Conservation (phyloP, 2,329 filamentous ascomycete species). For the Neurospora sp. region DNA sequence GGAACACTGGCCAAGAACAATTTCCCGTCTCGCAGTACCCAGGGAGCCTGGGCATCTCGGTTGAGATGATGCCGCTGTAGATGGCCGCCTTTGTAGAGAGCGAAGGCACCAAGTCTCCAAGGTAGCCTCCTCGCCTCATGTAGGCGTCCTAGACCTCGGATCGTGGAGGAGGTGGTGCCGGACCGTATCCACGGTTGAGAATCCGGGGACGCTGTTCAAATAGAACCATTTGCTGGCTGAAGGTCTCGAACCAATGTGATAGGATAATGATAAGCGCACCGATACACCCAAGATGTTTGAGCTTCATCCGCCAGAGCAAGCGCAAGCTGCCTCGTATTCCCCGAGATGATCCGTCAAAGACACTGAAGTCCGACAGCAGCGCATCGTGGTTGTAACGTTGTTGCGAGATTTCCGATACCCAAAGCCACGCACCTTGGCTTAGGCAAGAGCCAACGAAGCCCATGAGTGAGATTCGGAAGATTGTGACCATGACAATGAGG, state of each 20-base stretch:
- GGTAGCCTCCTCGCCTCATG: constrained; percentile 4
- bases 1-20: constrained; percentile 26
- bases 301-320: constrained; percentile 26
- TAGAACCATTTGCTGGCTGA: constrained; percentile 29
- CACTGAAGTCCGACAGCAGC: constrained; percentile 27
- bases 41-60: constrained; percentile 18
- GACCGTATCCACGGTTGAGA: constrained; percentile 9
- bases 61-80: constrained; percentile 27
- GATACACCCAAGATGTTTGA: constrained; percentile 28
- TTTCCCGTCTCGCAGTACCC: constrained; percentile 23
- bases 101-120: constrained; percentile 12
- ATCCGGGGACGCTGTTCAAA: constrained; percentile 21
- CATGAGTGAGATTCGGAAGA: constrained; percentile 26
- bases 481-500: constrained; percentile 27
- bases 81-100: constrained; percentile 29
- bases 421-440: constrained; percentile 30
- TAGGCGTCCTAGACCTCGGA: constrained; percentile 27
- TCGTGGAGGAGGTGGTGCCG: constrained; percentile 21
- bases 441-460: constrained; percentile 26
- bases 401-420: constrained; percentile 27
- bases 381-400: constrained; percentile 21
- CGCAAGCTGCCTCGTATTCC: constrained; percentile 26
- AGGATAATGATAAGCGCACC: constrained; percentile 27
- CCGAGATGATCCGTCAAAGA: constrained; percentile 29
- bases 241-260: constrained; percentile 28